phyloP scores from a whole-genome alignment of 768 basidiomycete species.

The Phanerochaete sordida region DNA sequence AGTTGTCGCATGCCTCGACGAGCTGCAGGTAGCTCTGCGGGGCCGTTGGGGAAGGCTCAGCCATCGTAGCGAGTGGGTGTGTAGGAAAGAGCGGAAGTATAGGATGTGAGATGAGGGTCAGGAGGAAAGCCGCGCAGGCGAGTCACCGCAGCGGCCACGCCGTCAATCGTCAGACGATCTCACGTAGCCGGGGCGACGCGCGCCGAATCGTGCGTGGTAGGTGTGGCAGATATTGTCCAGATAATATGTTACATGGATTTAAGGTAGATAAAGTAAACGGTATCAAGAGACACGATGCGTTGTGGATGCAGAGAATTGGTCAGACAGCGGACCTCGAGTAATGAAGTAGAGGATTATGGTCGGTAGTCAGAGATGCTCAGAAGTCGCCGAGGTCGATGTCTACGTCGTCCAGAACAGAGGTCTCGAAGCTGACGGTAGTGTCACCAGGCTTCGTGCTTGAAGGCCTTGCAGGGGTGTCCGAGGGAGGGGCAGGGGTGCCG shows the following conservation, averaged over 20 bases:
- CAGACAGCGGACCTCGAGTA: background rate
- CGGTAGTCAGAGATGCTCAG: conserved; percentile 25
- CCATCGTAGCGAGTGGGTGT: background rate
- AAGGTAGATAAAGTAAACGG: background rate
- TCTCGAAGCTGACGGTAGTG: conserved; percentile 48
- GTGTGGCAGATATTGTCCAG: background rate
- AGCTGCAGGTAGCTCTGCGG: conserved; percentile 51
- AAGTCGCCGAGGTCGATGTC: conserved; percentile 82
- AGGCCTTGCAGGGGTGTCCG: conserved; percentile 21
- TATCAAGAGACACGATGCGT: background rate
- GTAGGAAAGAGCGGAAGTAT: background rate
- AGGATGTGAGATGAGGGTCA: background rate
- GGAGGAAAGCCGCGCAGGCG: background rate
- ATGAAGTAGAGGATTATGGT: background rate
- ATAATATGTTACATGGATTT: conserved; percentile 1
- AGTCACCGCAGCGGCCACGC: background rate
- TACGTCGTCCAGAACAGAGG: conserved; percentile 58
- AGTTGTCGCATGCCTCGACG: conserved; percentile 72
- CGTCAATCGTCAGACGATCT: background rate
- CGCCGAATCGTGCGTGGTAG: background rate
- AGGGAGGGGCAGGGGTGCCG: conserved; percentile 30
- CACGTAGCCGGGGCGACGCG: background rate
- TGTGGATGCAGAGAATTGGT: background rate
- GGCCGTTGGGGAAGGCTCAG: conserved; percentile 1
- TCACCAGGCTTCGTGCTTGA: conserved; percentile 27